phyloP scores from a whole-genome alignment of 345 rosid species.

The Atalantia buxifolia region DNA sequence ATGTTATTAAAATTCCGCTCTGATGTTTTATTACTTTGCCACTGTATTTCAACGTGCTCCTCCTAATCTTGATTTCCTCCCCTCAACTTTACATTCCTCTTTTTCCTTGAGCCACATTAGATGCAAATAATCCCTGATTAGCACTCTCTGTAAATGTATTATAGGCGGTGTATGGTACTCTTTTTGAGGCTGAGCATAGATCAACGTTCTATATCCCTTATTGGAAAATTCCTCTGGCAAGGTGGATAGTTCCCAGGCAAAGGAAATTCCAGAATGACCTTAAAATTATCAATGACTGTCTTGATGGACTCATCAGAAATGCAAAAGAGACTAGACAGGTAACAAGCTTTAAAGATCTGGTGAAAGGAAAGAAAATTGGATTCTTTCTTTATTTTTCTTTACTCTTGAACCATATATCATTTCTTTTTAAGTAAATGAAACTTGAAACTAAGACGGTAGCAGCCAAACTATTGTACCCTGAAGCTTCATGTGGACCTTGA shows the following conservation, averaged over 20 bases:
- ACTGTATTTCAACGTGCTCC: background rate
- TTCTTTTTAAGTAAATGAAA: background rate
- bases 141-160: background rate
- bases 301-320: conserved; percentile 86
- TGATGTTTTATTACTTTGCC: background rate
- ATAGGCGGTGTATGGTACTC: conserved; percentile 97
- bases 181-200: conserved; percentile 96
- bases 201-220: conserved; percentile 94
- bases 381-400: background rate
- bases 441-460: background rate
- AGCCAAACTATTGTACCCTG: background rate
- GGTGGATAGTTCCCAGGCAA: conserved; percentile 91
- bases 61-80: background rate
- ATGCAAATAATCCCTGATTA: background rate
- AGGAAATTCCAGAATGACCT: conserved; percentile 79
- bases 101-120: background rate
- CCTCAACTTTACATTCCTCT: background rate
- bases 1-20: background rate
- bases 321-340: conserved; percentile 96
- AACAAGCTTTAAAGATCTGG: background rate
- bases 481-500: background rate
- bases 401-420: no score
- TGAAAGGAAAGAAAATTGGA: background rate
- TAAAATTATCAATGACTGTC: conserved; percentile 87
- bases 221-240: conserved; percentile 89